Percentiles rank a stretch among this genome's conserved stretches.
phyloP scores from a whole-genome alignment of 495 filamentous ascomycete genomes.

The Daldinia loculata region DNA sequence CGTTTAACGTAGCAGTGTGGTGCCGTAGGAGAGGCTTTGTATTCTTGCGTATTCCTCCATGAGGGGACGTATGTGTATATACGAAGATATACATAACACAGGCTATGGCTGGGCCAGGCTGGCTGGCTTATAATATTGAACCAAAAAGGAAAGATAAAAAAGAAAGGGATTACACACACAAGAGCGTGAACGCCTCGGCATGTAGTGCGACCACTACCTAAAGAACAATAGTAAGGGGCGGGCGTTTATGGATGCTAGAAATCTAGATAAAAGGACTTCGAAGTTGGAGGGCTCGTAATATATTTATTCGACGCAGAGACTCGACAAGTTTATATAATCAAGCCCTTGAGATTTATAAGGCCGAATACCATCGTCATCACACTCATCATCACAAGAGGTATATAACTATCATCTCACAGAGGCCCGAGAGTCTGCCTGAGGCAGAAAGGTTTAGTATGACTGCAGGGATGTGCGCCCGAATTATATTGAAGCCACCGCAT shows the following conservation, averaged over 20 bases:
- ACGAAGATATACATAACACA: not conserved
- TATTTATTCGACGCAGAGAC: not conserved
- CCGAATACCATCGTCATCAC: slow-evolving; percentile 1
- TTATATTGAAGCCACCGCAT: slow-evolving; percentile 27
- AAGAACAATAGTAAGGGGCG: not conserved
- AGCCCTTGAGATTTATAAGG: not conserved
- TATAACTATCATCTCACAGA: not conserved
- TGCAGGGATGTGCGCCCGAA: slow-evolving; percentile 32
- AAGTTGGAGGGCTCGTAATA: not conserved
- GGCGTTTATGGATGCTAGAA: not conserved
- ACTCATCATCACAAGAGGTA: not conserved
- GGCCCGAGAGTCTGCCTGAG: slow-evolving; percentile 6
- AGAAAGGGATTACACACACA: not conserved
- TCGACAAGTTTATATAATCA: not conserved
- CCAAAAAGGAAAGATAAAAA: not conserved
- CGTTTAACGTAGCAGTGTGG: not conserved
- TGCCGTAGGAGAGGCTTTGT: not conserved
- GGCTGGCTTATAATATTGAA: not conserved
- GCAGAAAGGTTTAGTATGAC: not conserved
- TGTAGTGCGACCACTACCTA: not conserved
- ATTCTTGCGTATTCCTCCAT: not conserved
- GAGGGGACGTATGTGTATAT: not conserved
- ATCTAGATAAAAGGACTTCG: not conserved
- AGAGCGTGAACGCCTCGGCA: not conserved
- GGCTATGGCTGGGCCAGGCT: not conserved